phyloP scores from a whole-genome alignment of 495 filamentous ascomycete species.

The Lentithecium fluviatile region DNA sequence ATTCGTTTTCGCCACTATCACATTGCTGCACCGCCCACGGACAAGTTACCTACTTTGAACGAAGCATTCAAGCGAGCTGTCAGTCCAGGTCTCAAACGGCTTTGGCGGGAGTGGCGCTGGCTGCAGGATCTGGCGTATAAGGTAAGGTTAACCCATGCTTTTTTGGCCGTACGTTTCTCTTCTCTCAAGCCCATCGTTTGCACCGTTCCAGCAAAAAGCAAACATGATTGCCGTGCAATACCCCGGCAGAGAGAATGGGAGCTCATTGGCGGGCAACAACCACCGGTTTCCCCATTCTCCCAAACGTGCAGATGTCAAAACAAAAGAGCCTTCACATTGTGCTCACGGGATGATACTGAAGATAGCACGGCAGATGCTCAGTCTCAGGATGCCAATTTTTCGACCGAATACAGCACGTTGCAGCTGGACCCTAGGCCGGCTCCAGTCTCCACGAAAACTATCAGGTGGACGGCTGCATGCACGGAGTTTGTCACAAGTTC shows the following conservation, averaged over 20 bases:
- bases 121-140: conserved; percentile 17
- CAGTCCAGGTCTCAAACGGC: conserved; percentile 6
- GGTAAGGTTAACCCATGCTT: conserved; percentile 8
- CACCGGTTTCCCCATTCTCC: conserved; percentile 4
- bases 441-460: conserved; percentile 11
- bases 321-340: neutral
- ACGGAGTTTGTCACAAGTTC: conserved; percentile 25
- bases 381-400: conserved; percentile 1
- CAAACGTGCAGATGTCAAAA: conserved; percentile 3
- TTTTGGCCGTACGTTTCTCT: neutral
- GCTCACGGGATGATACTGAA: neutral
- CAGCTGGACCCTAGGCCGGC: conserved; percentile 11
- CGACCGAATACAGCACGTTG: conserved; percentile 10
- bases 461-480: conserved; percentile 26
- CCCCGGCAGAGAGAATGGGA: too few relatives aligned
- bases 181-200: too few relatives aligned
- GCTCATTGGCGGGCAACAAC: neutral
- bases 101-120: conserved; percentile 24
- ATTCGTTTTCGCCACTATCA: too few relatives aligned
- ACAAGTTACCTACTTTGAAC: conserved; percentile 11
- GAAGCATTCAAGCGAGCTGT: conserved; percentile 21
- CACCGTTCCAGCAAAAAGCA: neutral
- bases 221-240: neutral
- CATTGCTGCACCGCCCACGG: neutral
- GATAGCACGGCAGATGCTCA: too few relatives aligned